Evolutionary conservation across 2,329 filamentous ascomycete genomes (phyloP).

Genomic region (Akanthomyces dipterigenus): DNA sequence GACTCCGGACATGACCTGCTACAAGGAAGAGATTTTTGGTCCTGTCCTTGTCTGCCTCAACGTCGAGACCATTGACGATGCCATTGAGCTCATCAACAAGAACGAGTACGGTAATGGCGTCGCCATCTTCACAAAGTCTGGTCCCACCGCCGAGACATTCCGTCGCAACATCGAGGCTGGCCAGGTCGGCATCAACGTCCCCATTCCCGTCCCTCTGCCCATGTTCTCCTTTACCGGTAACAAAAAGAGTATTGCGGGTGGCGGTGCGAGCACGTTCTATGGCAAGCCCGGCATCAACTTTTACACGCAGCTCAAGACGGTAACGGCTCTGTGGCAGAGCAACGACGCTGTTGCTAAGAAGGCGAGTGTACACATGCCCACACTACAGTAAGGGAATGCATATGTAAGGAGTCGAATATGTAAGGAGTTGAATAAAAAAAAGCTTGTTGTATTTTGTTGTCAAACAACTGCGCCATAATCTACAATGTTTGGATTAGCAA

Average conservation of each 20-base stretch:
- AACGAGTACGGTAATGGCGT: slow-evolving; percentile 86
- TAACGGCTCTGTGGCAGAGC: slow-evolving; percentile 83
- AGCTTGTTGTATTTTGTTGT: background rate
- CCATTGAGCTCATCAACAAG: slow-evolving; percentile 72
- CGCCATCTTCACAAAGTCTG: slow-evolving; percentile 76
- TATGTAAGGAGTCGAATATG: too few species aligned
- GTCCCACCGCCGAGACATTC: slow-evolving; percentile 70
- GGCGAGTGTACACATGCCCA: slow-evolving; percentile 84
- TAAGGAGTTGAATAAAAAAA: background rate
- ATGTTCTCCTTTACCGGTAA: slow-evolving; percentile 70
- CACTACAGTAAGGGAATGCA: slow-evolving; percentile 30
- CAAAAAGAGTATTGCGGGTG: slow-evolving; percentile 88
- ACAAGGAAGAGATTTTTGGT: slow-evolving; percentile 79
- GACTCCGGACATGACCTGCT: slow-evolving; percentile 74
- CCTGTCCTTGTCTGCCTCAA: slow-evolving; percentile 78
- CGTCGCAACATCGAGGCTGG: slow-evolving; percentile 76
- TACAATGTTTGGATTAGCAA: background rate
- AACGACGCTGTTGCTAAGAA: slow-evolving; percentile 80
- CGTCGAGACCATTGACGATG: slow-evolving; percentile 70
- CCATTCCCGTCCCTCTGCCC: slow-evolving; percentile 65
- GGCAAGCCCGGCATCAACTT: slow-evolving; percentile 88
- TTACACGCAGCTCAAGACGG: slow-evolving; percentile 96
- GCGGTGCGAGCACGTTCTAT: slow-evolving; percentile 91
- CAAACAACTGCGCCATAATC: background rate
- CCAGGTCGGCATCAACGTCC: slow-evolving; percentile 81